Conservation (phyloP, 768 basidiomycete genomes). For the Astraeus odoratus region DNA sequence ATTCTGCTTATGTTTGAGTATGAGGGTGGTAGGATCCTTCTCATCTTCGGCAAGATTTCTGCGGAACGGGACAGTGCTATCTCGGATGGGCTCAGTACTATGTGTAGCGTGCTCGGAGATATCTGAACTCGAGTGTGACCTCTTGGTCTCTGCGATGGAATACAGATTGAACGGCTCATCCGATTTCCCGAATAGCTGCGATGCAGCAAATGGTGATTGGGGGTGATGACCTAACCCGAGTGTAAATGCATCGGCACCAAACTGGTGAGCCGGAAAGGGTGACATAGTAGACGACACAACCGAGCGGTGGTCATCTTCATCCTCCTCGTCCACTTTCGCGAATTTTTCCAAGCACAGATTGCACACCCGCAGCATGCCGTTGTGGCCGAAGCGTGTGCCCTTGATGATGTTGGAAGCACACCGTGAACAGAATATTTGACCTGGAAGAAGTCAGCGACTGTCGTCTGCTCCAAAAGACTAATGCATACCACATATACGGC, state of each 20-base stretch:
- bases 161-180: slow-evolving; percentile 78
- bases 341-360: slow-evolving; percentile 93
- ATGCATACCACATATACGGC: slow-evolving; percentile 84
- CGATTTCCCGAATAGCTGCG: slow-evolving; percentile 72
- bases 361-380: slow-evolving; percentile 94
- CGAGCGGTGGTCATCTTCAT: slow-evolving; percentile 84
- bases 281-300: slow-evolving; percentile 64
- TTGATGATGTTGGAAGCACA: slow-evolving; percentile 98
- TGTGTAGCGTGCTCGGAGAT: slow-evolving; percentile 46
- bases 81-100: slow-evolving; percentile 41
- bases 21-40: slow-evolving; percentile 44
- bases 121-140: slow-evolving; percentile 47
- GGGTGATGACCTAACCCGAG: slow-evolving; percentile 44
- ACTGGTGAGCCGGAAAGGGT: slow-evolving; percentile 74
- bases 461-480: neutral
- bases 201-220: slow-evolving; percentile 84
- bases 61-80: slow-evolving; percentile 70
- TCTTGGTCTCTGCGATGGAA: slow-evolving; percentile 73
- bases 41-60: slow-evolving; percentile 73
- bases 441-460: slow-evolving; percentile 33
- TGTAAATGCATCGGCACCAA: slow-evolving; percentile 41
- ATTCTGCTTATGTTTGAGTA: slow-evolving; percentile 29
- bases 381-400: slow-evolving; percentile 85
- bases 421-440: slow-evolving; percentile 95
- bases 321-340: slow-evolving; percentile 80